Percentiles rank a stretch among this genome's conserved stretches.
These are phyloP conservation scores for Knufia fluminis DNA, from an alignment of 2,329 filamentous ascomycete species.

Conservation along the genomic window DNA sequence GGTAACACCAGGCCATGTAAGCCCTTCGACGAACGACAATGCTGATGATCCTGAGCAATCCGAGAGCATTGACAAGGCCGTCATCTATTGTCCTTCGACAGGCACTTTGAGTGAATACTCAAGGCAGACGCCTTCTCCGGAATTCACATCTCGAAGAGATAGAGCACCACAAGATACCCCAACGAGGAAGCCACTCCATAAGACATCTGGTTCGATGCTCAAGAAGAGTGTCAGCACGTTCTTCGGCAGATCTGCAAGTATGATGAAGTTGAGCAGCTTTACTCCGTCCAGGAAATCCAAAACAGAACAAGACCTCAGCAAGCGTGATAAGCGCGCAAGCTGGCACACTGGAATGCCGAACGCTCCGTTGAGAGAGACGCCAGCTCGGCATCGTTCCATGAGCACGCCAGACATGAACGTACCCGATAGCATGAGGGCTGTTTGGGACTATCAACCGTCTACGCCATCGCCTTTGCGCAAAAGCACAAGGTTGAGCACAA, in stretches of 20 bases:
- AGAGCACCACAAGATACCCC: conserved; percentile 10
- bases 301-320: neutral
- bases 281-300: conserved; percentile 3
- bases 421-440: conserved; percentile 3
- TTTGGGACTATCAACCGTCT: conserved; percentile 10
- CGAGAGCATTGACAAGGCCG: conserved; percentile 17
- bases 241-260: conserved; percentile 5
- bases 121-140: conserved; percentile 15
- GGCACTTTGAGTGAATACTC: conserved; percentile 21
- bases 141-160: neutral
- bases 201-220: conserved; percentile 2
- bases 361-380: neutral
- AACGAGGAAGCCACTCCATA: conserved; percentile 9
- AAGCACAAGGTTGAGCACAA: conserved; percentile 2
- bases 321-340: neutral
- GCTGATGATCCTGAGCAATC: conserved; percentile 11
- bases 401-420: conserved; percentile 4
- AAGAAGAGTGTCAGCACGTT: conserved; percentile 7
- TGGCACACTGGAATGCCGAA: neutral
- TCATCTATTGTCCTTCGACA: conserved; percentile 22
- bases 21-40: neutral
- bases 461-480: conserved; percentile 12
- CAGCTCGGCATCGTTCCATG: neutral
- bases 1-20: neutral
- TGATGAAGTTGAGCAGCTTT: neutral